These are phyloP conservation scores for Litchi chinensis DNA, from an alignment of 345 rosid species.

Conservation along the genomic window DNA sequence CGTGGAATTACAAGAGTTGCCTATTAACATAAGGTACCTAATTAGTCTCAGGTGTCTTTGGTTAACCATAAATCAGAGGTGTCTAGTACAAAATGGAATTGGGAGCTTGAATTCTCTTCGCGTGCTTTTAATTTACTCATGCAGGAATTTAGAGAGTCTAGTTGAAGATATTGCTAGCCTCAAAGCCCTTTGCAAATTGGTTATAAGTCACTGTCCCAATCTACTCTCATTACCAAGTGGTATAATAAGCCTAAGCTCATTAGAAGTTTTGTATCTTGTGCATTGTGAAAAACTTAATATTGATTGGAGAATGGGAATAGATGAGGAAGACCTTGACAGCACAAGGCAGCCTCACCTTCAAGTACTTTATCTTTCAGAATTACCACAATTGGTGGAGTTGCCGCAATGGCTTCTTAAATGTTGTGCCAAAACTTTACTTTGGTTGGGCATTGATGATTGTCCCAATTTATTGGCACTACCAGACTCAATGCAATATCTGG, in stretches of 20 bases:
- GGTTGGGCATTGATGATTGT: neutral
- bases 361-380: neutral
- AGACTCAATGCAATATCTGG: constrained; percentile 9
- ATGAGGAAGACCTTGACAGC: no score
- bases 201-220: neutral
- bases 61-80: neutral
- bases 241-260: constrained; percentile 6
- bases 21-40: constrained; percentile 12
- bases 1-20: neutral
- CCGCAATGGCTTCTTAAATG: constrained; percentile 35
- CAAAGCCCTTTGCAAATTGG: constrained; percentile 17
- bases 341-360: constrained; percentile 15
- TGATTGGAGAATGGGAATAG: neutral
- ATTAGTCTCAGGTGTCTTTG: constrained; percentile 6
- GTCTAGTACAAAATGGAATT: neutral
- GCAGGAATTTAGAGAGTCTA: constrained; percentile 5
- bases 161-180: constrained; percentile 21
- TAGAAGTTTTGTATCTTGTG: constrained; percentile 17
- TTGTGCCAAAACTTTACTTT: constrained; percentile 16
- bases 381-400: constrained; percentile 20
- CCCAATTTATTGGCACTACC: constrained; percentile 23
- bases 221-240: constrained; percentile 24
- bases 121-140: neutral
- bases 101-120: neutral
- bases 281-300: constrained; percentile 17